Evolutionary conservation across 805 yeast species (phyloP), one percentile per base, ranked within the genome.

Genomic region (Ogataea zsoltii): DNA sequence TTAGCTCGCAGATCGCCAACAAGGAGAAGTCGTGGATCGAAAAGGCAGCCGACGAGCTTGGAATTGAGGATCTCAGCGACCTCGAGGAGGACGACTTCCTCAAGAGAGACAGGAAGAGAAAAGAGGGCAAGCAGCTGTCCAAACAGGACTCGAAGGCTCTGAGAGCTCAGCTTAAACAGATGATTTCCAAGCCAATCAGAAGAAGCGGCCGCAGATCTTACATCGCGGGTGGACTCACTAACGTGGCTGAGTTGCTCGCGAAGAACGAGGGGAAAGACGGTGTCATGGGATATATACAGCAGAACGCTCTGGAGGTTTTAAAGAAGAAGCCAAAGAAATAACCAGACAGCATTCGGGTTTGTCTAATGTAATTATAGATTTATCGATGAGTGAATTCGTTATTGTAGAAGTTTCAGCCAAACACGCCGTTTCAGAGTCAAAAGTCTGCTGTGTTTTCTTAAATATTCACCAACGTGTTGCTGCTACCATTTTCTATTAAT

Each of bases 11-110:
- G 15, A 45, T 49, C 29, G 66, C 80, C 28, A 72, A 71, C 31
- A 85, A 84, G 56, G 94, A 89, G 53, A 82, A 81, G 45, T 72
- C 79, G 18, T 90, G 98, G 97, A 71, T 90, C 48, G 77, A 80
- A 48, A 82, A 88, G 60, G 97, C 97, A 0, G 98, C 98, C 0
- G 94, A 86, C 42, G 99, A 94, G 41, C 72, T 94, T 45, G 99
- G 96, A 7, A 67, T 91, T 32, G 97, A 87, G 29, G 74, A 82
- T 41, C 66, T 81, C 42, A 71, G 77, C 36, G 91, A 84, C 45
- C 68, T 85, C 35, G 90, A 80, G 42, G 90, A 83, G 49, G 91
- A 83, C 53, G 88, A 82, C 50, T 72, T 78, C 34, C 66, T 86
- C 42, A 79, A 78, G 51, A 81, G 82, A 59, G 83, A 80, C 58